These are phyloP conservation scores for Pyricularia grisea DNA, from an alignment of 2,329 filamentous ascomycete species.

Conservation along the genomic window DNA sequence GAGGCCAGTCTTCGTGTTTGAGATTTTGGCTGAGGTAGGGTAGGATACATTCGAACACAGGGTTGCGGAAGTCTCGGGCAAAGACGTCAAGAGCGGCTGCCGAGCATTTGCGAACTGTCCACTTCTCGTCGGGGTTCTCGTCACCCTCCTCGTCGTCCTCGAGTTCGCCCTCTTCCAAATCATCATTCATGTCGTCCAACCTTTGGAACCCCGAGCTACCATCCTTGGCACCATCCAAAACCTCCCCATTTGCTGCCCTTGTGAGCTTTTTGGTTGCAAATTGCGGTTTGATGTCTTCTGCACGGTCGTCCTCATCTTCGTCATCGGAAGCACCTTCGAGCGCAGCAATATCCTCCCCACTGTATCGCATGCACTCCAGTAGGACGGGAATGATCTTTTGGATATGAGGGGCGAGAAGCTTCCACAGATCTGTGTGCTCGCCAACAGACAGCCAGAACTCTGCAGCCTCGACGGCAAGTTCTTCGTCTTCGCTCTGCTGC, in stretches of 20 bases:
- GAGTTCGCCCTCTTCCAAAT: constrained; percentile 82
- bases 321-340: constrained; percentile 80
- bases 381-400: constrained; percentile 81
- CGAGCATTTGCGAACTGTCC: constrained; percentile 95
- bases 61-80: constrained; percentile 76
- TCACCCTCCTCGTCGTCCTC: constrained; percentile 66
- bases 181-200: constrained; percentile 54
- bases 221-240: constrained; percentile 38
- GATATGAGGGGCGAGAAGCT: constrained; percentile 67
- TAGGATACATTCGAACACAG: constrained; percentile 84
- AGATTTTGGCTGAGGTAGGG: constrained; percentile 89
- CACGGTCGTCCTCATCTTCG: constrained; percentile 82
- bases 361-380: constrained; percentile 92
- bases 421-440: constrained; percentile 74
- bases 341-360: constrained; percentile 81
- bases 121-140: constrained; percentile 77
- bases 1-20: constrained; percentile 80
- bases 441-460: constrained; percentile 96
- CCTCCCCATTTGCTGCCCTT: constrained; percentile 38
- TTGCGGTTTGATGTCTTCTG: constrained; percentile 83
- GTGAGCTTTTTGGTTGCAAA: constrained; percentile 67
- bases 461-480: constrained; percentile 86
- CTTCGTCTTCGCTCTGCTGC: constrained; percentile 78
- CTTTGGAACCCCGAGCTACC: constrained; percentile 40
- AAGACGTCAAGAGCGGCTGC: constrained; percentile 92